Evolutionary conservation across 2,329 filamentous ascomycete genomes (phyloP).

Genomic region (Verticillium nonalfalfae): DNA sequence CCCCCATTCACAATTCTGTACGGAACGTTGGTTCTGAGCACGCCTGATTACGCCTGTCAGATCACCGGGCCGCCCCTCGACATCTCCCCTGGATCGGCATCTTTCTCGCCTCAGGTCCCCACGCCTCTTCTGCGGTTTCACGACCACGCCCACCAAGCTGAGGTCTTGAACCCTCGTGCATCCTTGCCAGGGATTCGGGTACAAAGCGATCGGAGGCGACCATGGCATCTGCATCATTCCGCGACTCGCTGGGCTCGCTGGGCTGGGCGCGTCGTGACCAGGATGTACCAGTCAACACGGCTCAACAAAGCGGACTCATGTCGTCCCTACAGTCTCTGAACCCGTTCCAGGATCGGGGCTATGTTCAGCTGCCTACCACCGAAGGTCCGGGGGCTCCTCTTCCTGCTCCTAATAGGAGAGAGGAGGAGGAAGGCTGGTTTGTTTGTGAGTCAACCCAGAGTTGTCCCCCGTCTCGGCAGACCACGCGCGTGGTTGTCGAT

Average conservation of each 20-base stretch:
- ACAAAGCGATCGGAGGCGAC: conserved; percentile 6
- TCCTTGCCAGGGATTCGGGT: not conserved
- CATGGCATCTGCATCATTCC: conserved; percentile 86
- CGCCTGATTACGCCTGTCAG: not conserved
- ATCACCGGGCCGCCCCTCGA: not conserved
- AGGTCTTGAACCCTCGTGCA: not conserved
- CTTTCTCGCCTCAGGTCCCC: not conserved
- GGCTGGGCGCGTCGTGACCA: conserved; percentile 86
- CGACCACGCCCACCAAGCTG: not conserved
- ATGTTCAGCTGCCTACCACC: conserved; percentile 83
- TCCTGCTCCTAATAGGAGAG: conserved; percentile 74
- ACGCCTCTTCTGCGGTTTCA: not conserved
- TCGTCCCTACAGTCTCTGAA: conserved; percentile 80
- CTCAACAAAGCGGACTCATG: conserved; percentile 65
- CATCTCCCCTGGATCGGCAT: not conserved
- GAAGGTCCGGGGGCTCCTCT: conserved; percentile 79
- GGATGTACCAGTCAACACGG: conserved; percentile 69
- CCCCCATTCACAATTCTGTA: not conserved
- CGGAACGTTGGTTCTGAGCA: not conserved
- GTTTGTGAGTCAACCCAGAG: conserved; percentile 63
- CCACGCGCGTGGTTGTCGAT: conserved; percentile 35
- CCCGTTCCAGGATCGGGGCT: conserved; percentile 79
- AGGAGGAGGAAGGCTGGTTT: conserved; percentile 96
- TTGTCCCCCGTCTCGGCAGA: conserved; percentile 15
- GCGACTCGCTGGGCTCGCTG: conserved; percentile 89